Evolutionary conservation across 768 basidiomycete species (phyloP).

Genomic region (Termitomyces sp.): DNA sequence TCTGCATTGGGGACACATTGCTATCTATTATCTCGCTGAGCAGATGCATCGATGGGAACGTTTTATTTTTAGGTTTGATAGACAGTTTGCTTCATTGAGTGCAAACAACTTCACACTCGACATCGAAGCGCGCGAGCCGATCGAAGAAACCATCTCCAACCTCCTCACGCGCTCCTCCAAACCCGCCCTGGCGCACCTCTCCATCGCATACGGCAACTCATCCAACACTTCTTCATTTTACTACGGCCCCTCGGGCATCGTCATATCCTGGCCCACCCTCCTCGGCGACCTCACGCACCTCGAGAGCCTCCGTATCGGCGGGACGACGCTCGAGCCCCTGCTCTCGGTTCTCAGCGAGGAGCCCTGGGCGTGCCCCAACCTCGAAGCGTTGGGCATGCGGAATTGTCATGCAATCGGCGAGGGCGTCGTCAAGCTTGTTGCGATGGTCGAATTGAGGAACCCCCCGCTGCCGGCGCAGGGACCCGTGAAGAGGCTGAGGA

Average conservation of each 20-base stretch:
- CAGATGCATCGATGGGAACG: conserved; percentile 83
- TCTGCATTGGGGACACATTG: conserved; percentile 78
- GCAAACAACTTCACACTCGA: conserved; percentile 65
- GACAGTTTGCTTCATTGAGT: conserved; percentile 67
- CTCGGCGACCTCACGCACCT: conserved; percentile 57
- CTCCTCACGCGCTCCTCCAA: conserved; percentile 58
- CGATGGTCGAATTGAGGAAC: conserved; percentile 70
- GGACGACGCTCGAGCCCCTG: conserved; percentile 63
- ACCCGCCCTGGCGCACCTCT: conserved; percentile 56
- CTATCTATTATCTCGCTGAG: conserved; percentile 72
- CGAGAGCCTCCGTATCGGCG: conserved; percentile 58
- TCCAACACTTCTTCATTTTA: conserved; percentile 42
- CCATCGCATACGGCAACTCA: conserved; percentile 54
- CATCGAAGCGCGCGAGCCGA: conserved; percentile 70
- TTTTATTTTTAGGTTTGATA: conserved; percentile 78
- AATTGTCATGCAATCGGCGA: conserved; percentile 65
- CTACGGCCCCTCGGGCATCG: conserved; percentile 53
- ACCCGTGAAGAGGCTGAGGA: conserved; percentile 45
- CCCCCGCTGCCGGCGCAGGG: conserved; percentile 32
- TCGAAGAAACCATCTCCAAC: conserved; percentile 65
- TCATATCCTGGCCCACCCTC: conserved; percentile 63
- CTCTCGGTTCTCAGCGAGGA: conserved; percentile 49
- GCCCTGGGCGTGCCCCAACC: conserved; percentile 62
- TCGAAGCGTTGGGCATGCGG: conserved; percentile 58
- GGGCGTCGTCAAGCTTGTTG: conserved; percentile 63